Percentiles rank a stretch among this genome's conserved stretches.
phyloP scores from a whole-genome alignment of 169 alveolate species.

The Blepharisma undulans region DNA sequence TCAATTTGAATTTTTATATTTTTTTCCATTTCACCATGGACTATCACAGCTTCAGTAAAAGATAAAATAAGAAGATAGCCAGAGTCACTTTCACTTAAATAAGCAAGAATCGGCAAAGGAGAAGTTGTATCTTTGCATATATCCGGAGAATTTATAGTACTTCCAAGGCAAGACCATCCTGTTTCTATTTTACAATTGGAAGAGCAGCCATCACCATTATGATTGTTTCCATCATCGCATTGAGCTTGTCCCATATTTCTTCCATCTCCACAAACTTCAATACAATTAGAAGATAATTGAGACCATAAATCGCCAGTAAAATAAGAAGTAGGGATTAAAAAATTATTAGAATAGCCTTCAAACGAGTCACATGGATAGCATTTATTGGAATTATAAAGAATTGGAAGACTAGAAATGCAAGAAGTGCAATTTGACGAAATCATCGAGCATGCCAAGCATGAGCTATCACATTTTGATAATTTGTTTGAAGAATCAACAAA shows the following conservation, averaged over 20 bases:
- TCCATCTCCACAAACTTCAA: neutral
- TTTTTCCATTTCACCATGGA: neutral
- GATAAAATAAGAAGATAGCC: neutral
- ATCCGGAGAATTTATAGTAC: neutral
- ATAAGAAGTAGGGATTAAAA: neutral
- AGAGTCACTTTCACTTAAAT: neutral
- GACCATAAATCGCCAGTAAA: neutral
- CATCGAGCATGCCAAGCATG: neutral
- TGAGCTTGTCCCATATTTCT: neutral
- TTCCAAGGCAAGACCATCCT: neutral
- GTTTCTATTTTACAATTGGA: neutral
- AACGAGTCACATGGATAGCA: neutral
- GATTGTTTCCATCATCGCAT: neutral
- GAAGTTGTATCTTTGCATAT: neutral
- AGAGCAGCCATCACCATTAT: neutral
- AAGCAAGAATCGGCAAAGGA: neutral
- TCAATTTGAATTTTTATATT: too few relatives aligned
- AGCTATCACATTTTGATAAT: neutral
- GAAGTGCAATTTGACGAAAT: neutral
- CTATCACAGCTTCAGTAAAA: neutral
- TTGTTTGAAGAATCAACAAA: neutral
- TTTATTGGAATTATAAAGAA: neutral
- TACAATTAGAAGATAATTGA: neutral
- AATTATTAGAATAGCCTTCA: neutral
- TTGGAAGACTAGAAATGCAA: neutral